Evolutionary conservation across 306 rosid genomes (phyloP), one percentile per base, ranked within the genome.

Genomic region (Glycyrrhiza uralensis): DNA sequence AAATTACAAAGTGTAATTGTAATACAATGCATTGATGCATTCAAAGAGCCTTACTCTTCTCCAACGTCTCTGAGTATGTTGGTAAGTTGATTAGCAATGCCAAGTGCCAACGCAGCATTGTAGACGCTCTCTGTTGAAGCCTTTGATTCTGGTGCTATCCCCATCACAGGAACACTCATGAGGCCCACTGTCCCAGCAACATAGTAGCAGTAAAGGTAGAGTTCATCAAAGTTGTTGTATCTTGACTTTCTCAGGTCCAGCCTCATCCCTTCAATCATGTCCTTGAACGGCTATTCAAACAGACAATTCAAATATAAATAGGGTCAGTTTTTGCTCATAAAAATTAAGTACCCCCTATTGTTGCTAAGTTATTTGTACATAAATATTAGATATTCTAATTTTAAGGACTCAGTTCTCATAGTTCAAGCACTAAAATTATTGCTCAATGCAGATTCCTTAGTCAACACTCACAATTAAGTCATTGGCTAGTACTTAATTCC

Each of bases 81-180:
- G 35, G 98, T 94, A 79, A 94, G 98, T 66, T 94, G 98, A 79
- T 94, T 94, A 28, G 98, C 97, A 22, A 94, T 87, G 74, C 98
- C 98, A 55, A 94, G 96, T 7, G 95, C 91, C 81, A 94, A 76
- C 7, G 97, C 97, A 78, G 97, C 97, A 82, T 91, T 91, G 71
- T 94, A 91, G 52, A 94, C 83, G 2, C 75, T 80, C 72, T 94
- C 97, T 6, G 97, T 83, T 6, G 98, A 85, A 71, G 94, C 92
- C 65, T 77, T 87, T n/a, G 98, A 87, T 66, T 91, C 83, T 0
- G 87, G 91, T 35, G 86, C 79, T 30, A 94, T 87, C 6, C 98
- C 98, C 98, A 94, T 94, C 0, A 94, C 97, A 2, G 98, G 98
- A 71, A 94, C 98, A 79, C 98, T 94, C 98, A 94, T 94, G 11